Evolutionary conservation across 768 basidiomycete species (phyloP).

Genomic region (Tricholoma hemisulphureum): DNA sequence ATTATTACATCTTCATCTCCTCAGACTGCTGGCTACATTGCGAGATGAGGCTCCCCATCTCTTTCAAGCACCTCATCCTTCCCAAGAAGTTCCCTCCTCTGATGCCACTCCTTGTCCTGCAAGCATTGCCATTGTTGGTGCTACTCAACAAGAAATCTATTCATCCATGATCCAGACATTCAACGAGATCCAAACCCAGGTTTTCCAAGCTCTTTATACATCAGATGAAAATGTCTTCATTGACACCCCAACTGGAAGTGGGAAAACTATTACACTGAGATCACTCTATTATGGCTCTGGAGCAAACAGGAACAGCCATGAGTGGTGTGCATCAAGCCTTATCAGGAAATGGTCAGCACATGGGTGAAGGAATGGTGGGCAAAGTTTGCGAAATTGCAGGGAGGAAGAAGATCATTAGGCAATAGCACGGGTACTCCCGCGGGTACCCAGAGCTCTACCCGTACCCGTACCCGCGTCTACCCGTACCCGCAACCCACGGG

Average conservation of each 20-base stretch:
- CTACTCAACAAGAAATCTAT: conserved; percentile 91
- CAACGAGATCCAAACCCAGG: conserved; percentile 99
- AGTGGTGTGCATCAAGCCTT: conserved; percentile 96
- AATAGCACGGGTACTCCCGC: too few relatives aligned
- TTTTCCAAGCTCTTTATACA: conserved; percentile 96
- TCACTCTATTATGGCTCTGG: conserved; percentile 94
- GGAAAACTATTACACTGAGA: conserved; percentile 99
- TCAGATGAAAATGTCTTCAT: conserved; percentile 97
- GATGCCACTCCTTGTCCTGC: conserved; percentile 90
- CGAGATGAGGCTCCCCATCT: too few relatives aligned
- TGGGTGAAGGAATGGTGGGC: conserved; percentile 85
- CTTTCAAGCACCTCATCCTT: too few relatives aligned
- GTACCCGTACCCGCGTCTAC: too few relatives aligned
- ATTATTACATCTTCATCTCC: too few relatives aligned
- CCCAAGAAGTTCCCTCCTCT: conserved; percentile 95
- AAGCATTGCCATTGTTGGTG: conserved; percentile 84
- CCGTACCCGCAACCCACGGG: too few relatives aligned
- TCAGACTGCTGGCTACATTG: too few relatives aligned
- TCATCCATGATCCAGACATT: conserved; percentile 76
- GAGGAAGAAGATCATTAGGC: too few relatives aligned
- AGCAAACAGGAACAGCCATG: conserved; percentile 77
- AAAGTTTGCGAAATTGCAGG: conserved; percentile 81
- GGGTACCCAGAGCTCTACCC: too few relatives aligned
- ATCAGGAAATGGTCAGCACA: conserved; percentile 95
- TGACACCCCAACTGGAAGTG: conserved; percentile 94